A percentile compares a stretch with the other conserved stretches of the same genome.
Conservation (phyloP, 192 early-diverging fungal genomes). For the Fimicolochytrium jonesii region DNA sequence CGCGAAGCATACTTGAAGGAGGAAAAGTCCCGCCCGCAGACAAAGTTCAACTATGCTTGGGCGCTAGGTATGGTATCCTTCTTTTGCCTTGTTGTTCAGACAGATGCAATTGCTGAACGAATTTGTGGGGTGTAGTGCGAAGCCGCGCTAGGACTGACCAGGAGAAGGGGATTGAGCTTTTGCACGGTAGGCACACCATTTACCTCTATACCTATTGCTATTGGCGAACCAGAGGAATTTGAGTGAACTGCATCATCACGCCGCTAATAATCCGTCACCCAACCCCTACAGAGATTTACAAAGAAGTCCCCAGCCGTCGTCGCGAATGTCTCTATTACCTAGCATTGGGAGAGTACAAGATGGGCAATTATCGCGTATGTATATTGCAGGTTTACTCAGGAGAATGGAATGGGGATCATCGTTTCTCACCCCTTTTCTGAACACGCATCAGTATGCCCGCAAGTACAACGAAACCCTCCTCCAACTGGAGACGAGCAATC, state of each 20-base stretch:
- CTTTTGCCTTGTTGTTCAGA: not conserved
- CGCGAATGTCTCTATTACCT: conserved; percentile 96
- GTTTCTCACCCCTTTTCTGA: no score
- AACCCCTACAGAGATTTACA: conserved; percentile 82
- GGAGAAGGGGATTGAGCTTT: conserved; percentile 68
- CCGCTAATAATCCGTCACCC: no score
- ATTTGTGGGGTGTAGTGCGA: conserved; percentile 19
- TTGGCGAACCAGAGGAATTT: no score
- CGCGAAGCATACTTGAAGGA: conserved; percentile 43
- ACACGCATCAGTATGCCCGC: conserved; percentile 60
- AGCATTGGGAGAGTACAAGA: conserved; percentile 85
- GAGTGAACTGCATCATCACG: no score
- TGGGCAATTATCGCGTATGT: conserved; percentile 75
- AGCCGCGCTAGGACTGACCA: conserved; percentile 64
- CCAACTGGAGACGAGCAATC: conserved; percentile 77
- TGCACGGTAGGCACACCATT: conserved; percentile 51
- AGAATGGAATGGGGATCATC: no score
- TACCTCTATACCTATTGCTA: not conserved
- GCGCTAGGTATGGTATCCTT: conserved; percentile 60
- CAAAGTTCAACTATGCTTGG: conserved; percentile 98
- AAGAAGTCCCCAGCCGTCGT: conserved; percentile 72
- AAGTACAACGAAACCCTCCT: conserved; percentile 81
- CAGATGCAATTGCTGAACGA: not conserved
- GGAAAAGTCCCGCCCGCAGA: conserved; percentile 73
- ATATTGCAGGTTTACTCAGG: no score